A percentile compares a stretch with the other conserved stretches of the same genome.
These are phyloP conservation scores for Chalciporus chontae DNA, from an alignment of 768 basidiomycete genomes.

Conservation along the genomic window DNA sequence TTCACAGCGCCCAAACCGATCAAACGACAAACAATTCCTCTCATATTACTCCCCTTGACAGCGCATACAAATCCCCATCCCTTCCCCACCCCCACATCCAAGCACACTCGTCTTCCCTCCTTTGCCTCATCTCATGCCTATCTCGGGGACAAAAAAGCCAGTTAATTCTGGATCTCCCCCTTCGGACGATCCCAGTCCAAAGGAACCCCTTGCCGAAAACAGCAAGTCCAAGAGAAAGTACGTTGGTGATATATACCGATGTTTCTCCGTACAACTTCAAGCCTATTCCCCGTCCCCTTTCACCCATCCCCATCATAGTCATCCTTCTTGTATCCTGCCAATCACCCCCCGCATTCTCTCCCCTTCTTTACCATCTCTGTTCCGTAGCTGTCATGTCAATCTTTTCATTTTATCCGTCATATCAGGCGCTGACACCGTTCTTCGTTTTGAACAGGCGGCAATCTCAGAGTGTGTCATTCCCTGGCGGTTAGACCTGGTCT, in stretches of 20 bases:
- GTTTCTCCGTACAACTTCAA: constrained; percentile 49
- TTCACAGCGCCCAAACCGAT: neutral
- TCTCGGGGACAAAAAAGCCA: constrained; percentile 66
- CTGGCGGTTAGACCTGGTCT: constrained; percentile 20
- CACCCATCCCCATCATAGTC: constrained; percentile 24
- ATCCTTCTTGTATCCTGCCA: neutral
- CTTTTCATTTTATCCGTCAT: constrained; percentile 20
- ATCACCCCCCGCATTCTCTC: constrained; percentile 8
- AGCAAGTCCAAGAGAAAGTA: constrained; percentile 80
- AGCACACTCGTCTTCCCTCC: constrained; percentile 7
- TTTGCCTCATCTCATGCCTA: constrained; percentile 50
- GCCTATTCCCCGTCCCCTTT: constrained; percentile 19
- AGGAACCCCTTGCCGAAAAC: constrained; percentile 58
- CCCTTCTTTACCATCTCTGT: neutral
- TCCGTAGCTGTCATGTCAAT: constrained; percentile 35
- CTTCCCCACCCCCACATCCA: constrained; percentile 15
- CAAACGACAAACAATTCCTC: neutral
- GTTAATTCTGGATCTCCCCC: constrained; percentile 56
- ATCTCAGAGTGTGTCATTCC: constrained; percentile 66
- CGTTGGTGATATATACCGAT: constrained; percentile 47
- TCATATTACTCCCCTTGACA: neutral
- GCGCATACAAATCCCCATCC: neutral
- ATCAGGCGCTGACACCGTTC: constrained; percentile 34
- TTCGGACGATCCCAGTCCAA: constrained; percentile 58
- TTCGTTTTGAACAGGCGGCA: constrained; percentile 58